Evolutionary conservation across 208 protist species (phyloP).

Genomic region (Trypanosoma congolense): DNA sequence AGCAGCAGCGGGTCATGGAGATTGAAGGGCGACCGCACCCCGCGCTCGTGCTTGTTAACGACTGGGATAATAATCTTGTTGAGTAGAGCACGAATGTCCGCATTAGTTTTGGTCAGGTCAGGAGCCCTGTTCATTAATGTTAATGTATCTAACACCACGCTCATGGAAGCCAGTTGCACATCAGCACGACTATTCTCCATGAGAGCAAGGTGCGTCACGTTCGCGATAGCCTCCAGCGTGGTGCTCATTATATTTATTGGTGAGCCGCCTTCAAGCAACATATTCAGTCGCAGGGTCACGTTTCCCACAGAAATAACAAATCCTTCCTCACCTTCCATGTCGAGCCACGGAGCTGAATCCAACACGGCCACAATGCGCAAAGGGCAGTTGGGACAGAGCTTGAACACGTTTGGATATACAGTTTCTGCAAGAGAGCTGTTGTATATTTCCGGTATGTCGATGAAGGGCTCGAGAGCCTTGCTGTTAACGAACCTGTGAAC

Average conservation of each 20-base stretch:
- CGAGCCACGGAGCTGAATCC: neutral
- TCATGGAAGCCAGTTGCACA: neutral
- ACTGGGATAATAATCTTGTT: neutral
- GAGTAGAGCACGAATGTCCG: neutral
- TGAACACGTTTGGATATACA: neutral
- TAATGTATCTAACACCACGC: neutral
- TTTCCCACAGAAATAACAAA: neutral
- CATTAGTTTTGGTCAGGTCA: neutral
- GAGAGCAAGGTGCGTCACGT: neutral
- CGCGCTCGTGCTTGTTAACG: neutral
- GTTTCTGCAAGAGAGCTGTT: neutral
- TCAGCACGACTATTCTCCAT: neutral
- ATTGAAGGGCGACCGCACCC: neutral
- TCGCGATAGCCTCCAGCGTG: neutral
- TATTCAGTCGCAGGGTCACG: neutral
- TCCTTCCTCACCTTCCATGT: neutral
- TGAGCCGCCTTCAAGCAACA: neutral
- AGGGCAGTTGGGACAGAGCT: neutral
- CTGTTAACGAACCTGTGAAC: neutral
- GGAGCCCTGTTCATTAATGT: neutral
- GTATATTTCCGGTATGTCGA: neutral
- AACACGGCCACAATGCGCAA: neutral
- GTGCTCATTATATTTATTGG: neutral
- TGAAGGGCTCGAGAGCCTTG: neutral
- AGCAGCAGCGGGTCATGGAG: neutral